Conservation (phyloP, 331 rosid genomes). For the Prunus yedoensis region DNA sequence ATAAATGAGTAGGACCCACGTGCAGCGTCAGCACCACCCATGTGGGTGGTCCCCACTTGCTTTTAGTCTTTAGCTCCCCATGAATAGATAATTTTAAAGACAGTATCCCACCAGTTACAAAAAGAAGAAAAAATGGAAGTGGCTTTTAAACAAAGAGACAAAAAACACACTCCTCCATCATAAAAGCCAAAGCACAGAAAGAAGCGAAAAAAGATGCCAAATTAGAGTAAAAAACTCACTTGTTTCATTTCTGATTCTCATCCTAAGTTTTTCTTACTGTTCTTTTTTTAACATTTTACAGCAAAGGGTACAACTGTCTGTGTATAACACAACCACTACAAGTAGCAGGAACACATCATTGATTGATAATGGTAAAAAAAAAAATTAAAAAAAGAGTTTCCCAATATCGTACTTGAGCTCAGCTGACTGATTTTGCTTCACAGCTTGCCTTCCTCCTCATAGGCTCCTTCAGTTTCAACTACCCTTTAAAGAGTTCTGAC, state of each 20-base stretch:
- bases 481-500: conserved; percentile 24
- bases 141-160: conserved; percentile 37
- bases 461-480: conserved; percentile 7
- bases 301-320: conserved; percentile 24
- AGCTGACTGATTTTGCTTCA: conserved; percentile 20
- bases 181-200: conserved; percentile 6
- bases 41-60: conserved; percentile 44
- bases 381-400: conserved; percentile 8
- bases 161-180: conserved; percentile 17
- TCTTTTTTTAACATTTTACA: conserved; percentile 5
- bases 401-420: conserved; percentile 24
- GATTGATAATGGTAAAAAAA: conserved; percentile 8
- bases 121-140: conserved; percentile 15
- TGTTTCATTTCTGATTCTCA: conserved; percentile 33
- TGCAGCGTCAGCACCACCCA: conserved; percentile 64
- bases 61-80: conserved; percentile 5
- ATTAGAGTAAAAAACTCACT: conserved; percentile 20
- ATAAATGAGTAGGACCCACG: conserved; percentile 50
- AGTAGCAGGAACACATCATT: conserved; percentile 30
- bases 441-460: conserved; percentile 1
- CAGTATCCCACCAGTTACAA: conserved; percentile 34
- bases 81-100: conserved; percentile 37
- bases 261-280: conserved; percentile 44
- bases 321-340: conserved; percentile 48
- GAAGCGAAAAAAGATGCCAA: not conserved